Base-by-base conservation (phyloP, 306 rosid species). In the Dalbergia cultrata region DNA sequence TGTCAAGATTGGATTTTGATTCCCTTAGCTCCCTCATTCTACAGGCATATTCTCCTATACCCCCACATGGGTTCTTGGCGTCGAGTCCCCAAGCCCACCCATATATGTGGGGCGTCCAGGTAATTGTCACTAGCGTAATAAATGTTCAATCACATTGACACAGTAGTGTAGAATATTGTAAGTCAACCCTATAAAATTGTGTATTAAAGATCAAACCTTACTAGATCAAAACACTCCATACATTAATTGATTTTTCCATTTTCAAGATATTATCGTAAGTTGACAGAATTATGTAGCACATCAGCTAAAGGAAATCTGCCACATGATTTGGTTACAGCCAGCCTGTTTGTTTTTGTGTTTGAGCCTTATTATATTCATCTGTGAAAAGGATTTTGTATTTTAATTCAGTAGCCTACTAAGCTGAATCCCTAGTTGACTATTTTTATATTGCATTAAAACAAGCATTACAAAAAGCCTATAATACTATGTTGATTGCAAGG, bases 71-170 rank as follows among this genome's bases (percentile, higher is more conserved):
- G 59, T 95, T 79, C 83, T 19, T 95, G 93, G 96, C 99, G 37
- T 91, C 98, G 69, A 93, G 91, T 79, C 99, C 97, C 66, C 99
- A 95, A 74, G 94, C 94, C 68, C 98, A 90, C 85, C 97, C 99
- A 50, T 95, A 95, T 85, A 89, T 95, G 98, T 93, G 99, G 99
- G 99, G 99, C 33, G 98, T 95, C 78, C 99, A 95, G 96, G 99
- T 95, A 85, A 74, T 49, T 73, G 39, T 34, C 53, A 17, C 72
- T 13, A 31, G 8, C 14, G 37, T 61, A 17, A 39, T 67, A 44
- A 67, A 77, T 59, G 31, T 17, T 34, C 70, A 80, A 58, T 53
- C 72, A 37, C 67, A 41, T 66, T 64, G 77, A 16, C 62, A 7
- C 31, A 19, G 21, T 61, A 31, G 59, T 60, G 67, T 67, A 11